phyloP scores from a whole-genome alignment of 225 moss, liverwort and hornwort species.

The Ulota crispa region DNA sequence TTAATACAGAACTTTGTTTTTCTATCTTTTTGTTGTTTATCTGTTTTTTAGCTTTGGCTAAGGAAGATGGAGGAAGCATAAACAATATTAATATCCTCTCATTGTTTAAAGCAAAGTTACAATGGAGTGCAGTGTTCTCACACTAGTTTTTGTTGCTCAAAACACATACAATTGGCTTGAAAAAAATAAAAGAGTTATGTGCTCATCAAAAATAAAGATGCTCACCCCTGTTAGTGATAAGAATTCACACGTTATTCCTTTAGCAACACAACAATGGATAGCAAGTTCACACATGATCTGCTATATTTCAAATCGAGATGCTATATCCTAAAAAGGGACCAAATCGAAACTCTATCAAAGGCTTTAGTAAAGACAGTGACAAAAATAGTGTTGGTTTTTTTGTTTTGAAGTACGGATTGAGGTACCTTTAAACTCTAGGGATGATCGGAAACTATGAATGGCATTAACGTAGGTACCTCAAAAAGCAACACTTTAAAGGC shows the following conservation, averaged over 20 bases:
- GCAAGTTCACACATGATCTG: background rate
- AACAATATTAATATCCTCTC: slow-evolving; percentile 28
- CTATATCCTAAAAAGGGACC: background rate
- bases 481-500: too few species aligned
- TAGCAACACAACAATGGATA: background rate
- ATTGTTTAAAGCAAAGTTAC: slow-evolving; percentile 40
- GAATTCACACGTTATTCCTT: background rate
- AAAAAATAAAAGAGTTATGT: slow-evolving; percentile 56
- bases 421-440: slow-evolving; percentile 57
- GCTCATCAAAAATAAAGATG: slow-evolving; percentile 66
- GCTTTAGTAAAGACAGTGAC: background rate
- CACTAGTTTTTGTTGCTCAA: too few species aligned
- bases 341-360: background rate
- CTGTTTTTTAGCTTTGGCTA: too few species aligned
- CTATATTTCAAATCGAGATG: background rate
- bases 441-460: slow-evolving; percentile 54
- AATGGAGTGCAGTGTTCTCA: slow-evolving; percentile 39
- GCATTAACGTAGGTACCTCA: slow-evolving; percentile 12
- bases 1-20: too few species aligned
- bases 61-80: too few species aligned
- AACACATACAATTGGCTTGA: slow-evolving; percentile 55
- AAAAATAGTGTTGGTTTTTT: background rate
- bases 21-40: too few species aligned
- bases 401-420: background rate
- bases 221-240: slow-evolving; percentile 53